Base-by-base conservation (phyloP, 2,329 filamentous ascomycete species). In the Scytalidium lignicola region DNA sequence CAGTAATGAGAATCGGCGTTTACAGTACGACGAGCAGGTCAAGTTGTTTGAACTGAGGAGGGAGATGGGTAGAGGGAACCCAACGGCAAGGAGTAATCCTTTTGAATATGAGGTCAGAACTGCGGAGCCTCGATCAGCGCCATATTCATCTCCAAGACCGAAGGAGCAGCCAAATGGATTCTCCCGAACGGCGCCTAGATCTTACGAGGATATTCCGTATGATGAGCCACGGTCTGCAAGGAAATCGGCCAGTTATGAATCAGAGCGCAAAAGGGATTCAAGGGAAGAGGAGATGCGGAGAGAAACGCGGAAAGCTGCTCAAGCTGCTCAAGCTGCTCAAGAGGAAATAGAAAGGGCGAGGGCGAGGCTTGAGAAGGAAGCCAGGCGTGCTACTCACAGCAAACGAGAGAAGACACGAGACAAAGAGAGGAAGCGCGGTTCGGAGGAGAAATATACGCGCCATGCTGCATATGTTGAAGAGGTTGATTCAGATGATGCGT, bases 11-110 rank as follows among this genome's bases (percentile, higher is more conserved):
- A 75, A 72, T 6, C 82, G 85, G 64, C 77, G 89, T 51, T 69
- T 74, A 51, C 82, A 83, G 57, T 96, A 96, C 67, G 90, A 97
- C 68, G 83, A 90, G 46, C 79, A 85, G 63, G 74, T 86, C 53
- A 82, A 76, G 60, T 67, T 91, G 54, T 80, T 79, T 45, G 80
- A 85, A 64, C 70, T 60, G 78, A 78, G 63, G 81, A 79, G 67
- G 69, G 79, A 67, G 62, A 65, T 60, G 56, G 56, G 58, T 41
- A 54, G 59, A 44, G 72, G 72, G 50, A 65, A 68, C 3, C 71
- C 75, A 1, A 69, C 69, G 6, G 65, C 73, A n/a, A 71, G 72
- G 41, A 65, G 71, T 18, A 64, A 74, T 12, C 59, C 67, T 47
- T 68, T 72, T 60, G 72, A 81, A 43, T 63, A 57, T 46, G 58